Base-by-base conservation (phyloP, 1,139 yeast genomes). In the Spencermartinsiella ligniputridi region DNA sequence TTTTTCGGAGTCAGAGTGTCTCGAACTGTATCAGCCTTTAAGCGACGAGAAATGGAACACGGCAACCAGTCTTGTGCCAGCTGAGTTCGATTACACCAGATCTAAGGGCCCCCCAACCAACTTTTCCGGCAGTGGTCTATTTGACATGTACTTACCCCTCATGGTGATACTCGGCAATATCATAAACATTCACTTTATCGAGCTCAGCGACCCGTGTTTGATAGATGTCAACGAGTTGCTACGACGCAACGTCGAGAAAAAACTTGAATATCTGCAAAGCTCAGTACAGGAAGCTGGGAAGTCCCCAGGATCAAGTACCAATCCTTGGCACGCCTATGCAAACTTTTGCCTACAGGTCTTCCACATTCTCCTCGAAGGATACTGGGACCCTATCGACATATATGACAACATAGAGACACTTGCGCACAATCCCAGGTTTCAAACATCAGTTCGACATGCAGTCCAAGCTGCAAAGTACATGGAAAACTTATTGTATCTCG, bases 41-140 rank as follows among this genome's bases (percentile, higher is more conserved):
- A 49, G 51, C 36, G 69, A 66, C 30, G 52, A 48, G 2, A 43
- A 55, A 3, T 68, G 70, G 70, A 50, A 51, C 15, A 53, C 58
- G n/a, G 15, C 12, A n/a, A 55, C 39, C 25, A 42, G 45, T 15
- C 37, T 54, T 30, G 37, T 44, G 15, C 55, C 56, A 9, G 51
- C 59, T 8, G 59, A 53, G 25, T 46, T 50, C 13, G 56, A 52
- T 18, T 45, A 45, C 20, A 27, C 32, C 15, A 38, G 56, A 20
- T 16, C 45, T 13, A 40, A 42, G 32, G 55, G 54, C 3, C 42
- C 43, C 1, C 47, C 41, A 11, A 40, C 19, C 18, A 22, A 29
- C 19, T 37, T 46, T 5, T 27, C 24, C 25, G 41, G 46, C n/a
- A 27, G 41, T 13, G 54, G 56, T 1, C 35, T 51, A n/a, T 52